These are phyloP conservation scores for Neckera pumila DNA, from an alignment of 225 moss, liverwort and hornwort species.

Conservation along the genomic window DNA sequence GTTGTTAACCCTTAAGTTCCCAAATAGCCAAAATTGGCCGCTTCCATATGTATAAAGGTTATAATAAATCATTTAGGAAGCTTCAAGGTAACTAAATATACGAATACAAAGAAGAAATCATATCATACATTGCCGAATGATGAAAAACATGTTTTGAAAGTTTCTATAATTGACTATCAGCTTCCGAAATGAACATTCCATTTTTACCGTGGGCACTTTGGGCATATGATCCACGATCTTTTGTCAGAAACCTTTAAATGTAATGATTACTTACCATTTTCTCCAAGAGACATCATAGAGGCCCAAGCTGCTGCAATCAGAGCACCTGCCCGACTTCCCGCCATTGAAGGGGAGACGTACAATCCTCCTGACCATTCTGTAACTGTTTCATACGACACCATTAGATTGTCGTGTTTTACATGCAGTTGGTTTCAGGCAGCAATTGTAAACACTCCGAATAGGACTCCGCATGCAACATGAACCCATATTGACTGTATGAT, in stretches of 20 bases:
- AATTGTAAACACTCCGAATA: background rate
- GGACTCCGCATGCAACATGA: background rate
- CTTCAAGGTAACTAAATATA: background rate
- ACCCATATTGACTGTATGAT: background rate
- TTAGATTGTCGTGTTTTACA: background rate
- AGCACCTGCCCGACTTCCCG: constrained; percentile 94
- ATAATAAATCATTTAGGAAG: background rate
- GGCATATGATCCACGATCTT: background rate
- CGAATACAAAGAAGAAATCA: background rate
- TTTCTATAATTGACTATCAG: background rate
- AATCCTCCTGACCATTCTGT: constrained; percentile 99
- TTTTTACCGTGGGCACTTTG: background rate
- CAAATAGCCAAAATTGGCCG: background rate
- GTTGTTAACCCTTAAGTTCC: background rate
- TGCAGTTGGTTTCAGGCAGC: background rate
- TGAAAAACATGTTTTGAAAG: background rate
- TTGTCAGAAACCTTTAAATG: background rate
- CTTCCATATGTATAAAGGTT: background rate
- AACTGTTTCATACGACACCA: constrained; percentile 34
- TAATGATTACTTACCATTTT: constrained; percentile 44
- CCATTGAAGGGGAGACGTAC: constrained; percentile 97
- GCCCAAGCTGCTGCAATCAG: constrained; percentile 98
- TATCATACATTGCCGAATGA: background rate
- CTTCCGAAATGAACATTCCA: background rate
- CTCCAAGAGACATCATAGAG: constrained; percentile 89